Percentiles rank a stretch among this genome's conserved stretches.
Evolutionary conservation across 2,329 filamentous ascomycete genomes (phyloP).

Genomic region (Furcasterigmium sp.): DNA sequence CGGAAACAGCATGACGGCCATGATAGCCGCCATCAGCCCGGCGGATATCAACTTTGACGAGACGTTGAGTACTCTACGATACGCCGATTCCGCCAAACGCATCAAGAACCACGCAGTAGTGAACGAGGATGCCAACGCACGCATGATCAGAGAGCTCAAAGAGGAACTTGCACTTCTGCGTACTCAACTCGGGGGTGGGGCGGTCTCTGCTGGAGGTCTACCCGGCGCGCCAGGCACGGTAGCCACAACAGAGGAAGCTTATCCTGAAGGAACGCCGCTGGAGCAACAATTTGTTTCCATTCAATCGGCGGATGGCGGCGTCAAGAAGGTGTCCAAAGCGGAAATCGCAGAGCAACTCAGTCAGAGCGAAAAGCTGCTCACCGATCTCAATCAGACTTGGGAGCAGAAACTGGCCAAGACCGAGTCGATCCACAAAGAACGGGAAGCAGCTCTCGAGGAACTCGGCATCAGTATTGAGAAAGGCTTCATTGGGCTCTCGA

Average conservation of each 20-base stretch:
- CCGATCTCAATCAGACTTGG: conserved; percentile 97
- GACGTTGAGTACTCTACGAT: conserved; percentile 89
- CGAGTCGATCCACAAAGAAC: conserved; percentile 95
- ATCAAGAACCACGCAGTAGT: conserved; percentile 99
- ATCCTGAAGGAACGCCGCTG: conserved; percentile 84
- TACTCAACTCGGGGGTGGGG: conserved; percentile 70
- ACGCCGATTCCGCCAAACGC: conserved; percentile 94
- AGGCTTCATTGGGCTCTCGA: conserved; percentile 90
- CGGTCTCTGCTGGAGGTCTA: conserved; percentile 7
- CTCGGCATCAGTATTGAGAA: conserved; percentile 98
- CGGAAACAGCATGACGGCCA: conserved; percentile 98
- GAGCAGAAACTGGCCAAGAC: conserved; percentile 94
- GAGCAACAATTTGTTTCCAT: conserved; percentile 97
- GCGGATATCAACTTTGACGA: conserved; percentile 99
- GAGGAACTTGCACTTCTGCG: conserved; percentile 84
- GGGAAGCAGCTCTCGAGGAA: conserved; percentile 91
- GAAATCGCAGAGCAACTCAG: conserved; percentile 95
- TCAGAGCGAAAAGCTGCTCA: conserved; percentile 93
- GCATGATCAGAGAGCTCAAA: conserved; percentile 97
- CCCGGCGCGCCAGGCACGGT: conserved; percentile 35
- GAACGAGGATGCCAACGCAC: conserved; percentile 97
- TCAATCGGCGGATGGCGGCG: conserved; percentile 72
- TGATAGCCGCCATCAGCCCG: conserved; percentile 98
- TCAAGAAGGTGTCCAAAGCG: conserved; percentile 96
- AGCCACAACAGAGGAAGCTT: conserved; percentile 69